A percentile compares a stretch with the other conserved stretches of the same genome.
phyloP scores from a whole-genome alignment of 805 yeast genomes.

The Zygosaccharomyces lentus region DNA sequence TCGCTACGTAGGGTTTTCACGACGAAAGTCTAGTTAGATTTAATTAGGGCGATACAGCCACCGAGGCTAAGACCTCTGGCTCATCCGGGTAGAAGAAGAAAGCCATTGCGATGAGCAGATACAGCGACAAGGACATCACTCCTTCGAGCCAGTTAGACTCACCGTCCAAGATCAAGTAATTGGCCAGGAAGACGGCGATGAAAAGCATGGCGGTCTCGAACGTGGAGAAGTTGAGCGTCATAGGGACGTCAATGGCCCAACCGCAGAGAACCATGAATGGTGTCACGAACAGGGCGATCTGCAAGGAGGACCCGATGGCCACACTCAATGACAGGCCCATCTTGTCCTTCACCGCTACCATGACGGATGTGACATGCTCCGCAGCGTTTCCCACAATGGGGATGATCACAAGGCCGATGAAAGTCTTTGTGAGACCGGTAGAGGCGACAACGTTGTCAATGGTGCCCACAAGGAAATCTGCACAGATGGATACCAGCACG shows the following conservation, averaged over 20 bases:
- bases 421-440: slow-evolving; percentile 88
- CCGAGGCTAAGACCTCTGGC: slow-evolving; percentile 13
- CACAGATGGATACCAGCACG: slow-evolving; percentile 77
- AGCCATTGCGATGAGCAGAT: slow-evolving; percentile 80
- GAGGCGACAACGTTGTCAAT: slow-evolving; percentile 83
- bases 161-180: slow-evolving; percentile 86
- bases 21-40: neutral
- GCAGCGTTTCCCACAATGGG: slow-evolving; percentile 99
- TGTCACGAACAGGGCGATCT: slow-evolving; percentile 90
- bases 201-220: slow-evolving; percentile 92
- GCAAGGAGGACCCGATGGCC: slow-evolving; percentile 93
- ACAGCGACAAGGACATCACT: slow-evolving; percentile 82
- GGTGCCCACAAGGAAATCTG: slow-evolving; percentile 89
- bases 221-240: slow-evolving; percentile 86
- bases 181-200: slow-evolving; percentile 82
- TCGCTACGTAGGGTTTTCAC: neutral
- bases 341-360: slow-evolving; percentile 92
- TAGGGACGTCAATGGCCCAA: slow-evolving; percentile 88
- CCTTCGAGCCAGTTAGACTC: slow-evolving; percentile 98
- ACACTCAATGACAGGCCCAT: slow-evolving; percentile 98
- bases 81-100: slow-evolving; percentile 81
- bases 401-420: slow-evolving; percentile 86
- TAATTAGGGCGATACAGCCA: neutral
- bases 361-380: slow-evolving; percentile 94
- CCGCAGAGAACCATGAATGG: slow-evolving; percentile 93